These are phyloP conservation scores for Cyclocybe cylindracea DNA, from an alignment of 768 basidiomycete genomes.

Conservation along the genomic window DNA sequence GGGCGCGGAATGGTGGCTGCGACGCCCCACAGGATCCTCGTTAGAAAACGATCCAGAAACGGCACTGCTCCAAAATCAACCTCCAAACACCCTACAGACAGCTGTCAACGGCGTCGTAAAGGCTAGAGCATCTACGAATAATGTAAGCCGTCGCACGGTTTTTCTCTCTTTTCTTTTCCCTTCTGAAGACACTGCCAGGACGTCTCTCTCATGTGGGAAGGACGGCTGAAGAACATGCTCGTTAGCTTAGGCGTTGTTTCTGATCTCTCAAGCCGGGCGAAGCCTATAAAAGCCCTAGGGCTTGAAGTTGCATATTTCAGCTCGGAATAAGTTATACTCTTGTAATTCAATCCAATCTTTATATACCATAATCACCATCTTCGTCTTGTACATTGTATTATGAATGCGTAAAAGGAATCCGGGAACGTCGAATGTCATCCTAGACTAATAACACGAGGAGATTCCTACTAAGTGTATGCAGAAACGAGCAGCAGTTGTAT, in stretches of 20 bases:
- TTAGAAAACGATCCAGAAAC: constrained; percentile 14
- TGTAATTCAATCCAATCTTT: not conserved
- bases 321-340: constrained; percentile 38
- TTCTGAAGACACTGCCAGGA: constrained; percentile 48
- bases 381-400: too few species aligned
- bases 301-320: constrained; percentile 95
- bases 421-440: too few species aligned
- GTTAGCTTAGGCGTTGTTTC: constrained; percentile 91
- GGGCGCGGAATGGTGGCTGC: constrained; percentile 96
- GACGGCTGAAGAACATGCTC: constrained; percentile 84
- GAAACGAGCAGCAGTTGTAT: too few species aligned
- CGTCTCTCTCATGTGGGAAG: constrained; percentile 92
- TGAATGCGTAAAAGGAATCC: too few species aligned
- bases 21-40: constrained; percentile 47
- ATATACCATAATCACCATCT: too few species aligned
- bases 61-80: constrained; percentile 5
- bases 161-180: not conserved
- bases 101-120: constrained; percentile 84
- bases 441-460: too few species aligned
- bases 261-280: constrained; percentile 80
- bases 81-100: constrained; percentile 16
- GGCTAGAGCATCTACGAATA: constrained; percentile 85
- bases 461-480: too few species aligned
- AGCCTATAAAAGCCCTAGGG: constrained; percentile 87
- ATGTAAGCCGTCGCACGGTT: constrained; percentile 49